A percentile compares a stretch with the other conserved stretches of the same genome.
Conservation (phyloP, 495 filamentous ascomycete genomes). For the Hypomontagnella submonticulosa region DNA sequence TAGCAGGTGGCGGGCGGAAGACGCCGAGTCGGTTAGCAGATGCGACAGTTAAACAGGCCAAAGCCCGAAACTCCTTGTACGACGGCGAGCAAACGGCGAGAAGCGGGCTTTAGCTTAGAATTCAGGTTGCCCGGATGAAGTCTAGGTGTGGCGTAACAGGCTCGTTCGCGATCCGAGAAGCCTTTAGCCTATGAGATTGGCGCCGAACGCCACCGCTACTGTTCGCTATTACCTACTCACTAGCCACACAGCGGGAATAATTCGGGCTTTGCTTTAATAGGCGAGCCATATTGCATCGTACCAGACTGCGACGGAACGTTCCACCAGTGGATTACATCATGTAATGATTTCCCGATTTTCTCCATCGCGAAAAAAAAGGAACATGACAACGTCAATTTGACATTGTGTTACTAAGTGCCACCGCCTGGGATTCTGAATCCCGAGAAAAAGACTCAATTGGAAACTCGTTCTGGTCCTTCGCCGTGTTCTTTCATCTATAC, state of each 20-base stretch:
- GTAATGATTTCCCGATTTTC: conserved; percentile 42
- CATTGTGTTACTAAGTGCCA: conserved; percentile 33
- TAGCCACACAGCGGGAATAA: conserved; percentile 41
- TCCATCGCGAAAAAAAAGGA: conserved; percentile 23
- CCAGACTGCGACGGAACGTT: conserved; percentile 31
- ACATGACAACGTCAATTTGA: conserved; percentile 29
- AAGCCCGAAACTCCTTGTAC: conserved; percentile 33
- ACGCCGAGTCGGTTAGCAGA: conserved; percentile 26
- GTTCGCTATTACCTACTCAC: background rate
- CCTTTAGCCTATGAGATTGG: conserved; percentile 17
- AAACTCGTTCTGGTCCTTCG: conserved; percentile 11
- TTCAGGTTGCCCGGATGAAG: conserved; percentile 8
- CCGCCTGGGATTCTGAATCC: conserved; percentile 27
- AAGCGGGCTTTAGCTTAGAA: conserved; percentile 20
- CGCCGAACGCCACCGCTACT: conserved; percentile 16
- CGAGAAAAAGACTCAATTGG: conserved; percentile 21
- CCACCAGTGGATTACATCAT: conserved; percentile 44
- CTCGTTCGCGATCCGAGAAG: background rate
- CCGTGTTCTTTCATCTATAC: conserved; percentile 3
- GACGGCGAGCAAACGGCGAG: conserved; percentile 41
- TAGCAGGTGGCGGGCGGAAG: conserved; percentile 30
- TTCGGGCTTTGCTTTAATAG: conserved; percentile 33
- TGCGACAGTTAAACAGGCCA: conserved; percentile 22
- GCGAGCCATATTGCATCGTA: conserved; percentile 35
- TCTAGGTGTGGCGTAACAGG: conserved; percentile 35